These are phyloP conservation scores for Wickerhamiella sorbophila DNA, from an alignment of 805 yeast species.

Conservation along the genomic window DNA sequence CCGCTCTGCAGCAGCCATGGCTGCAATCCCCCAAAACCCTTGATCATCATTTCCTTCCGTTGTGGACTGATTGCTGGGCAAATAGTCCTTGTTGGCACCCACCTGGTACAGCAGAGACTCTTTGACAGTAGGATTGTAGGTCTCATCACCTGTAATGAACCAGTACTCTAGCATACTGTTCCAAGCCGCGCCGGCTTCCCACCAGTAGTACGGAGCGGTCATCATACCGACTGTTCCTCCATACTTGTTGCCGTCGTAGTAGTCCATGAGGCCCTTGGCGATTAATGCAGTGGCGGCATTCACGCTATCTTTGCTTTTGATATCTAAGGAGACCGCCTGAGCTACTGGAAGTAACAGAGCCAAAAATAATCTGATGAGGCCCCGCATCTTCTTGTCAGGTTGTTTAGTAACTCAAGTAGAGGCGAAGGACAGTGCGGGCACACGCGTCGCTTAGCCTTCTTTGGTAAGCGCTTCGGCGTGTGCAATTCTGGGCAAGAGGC, in stretches of 20 bases:
- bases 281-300: conserved; percentile 42
- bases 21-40: conserved; percentile 85
- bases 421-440: no score
- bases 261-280: conserved; percentile 63
- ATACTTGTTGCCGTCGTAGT: conserved; percentile 49
- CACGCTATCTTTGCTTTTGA: conserved; percentile 14
- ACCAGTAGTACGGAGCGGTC: conserved; percentile 69
- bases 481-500: no score
- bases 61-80: conserved; percentile 67
- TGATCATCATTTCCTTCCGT: conserved; percentile 92
- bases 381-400: not conserved
- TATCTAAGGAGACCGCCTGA: conserved; percentile 11
- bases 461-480: no score
- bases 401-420: not conserved
- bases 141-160: conserved; percentile 51
- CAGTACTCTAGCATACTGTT: conserved; percentile 60
- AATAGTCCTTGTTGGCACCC: conserved; percentile 49
- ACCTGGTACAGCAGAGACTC: conserved; percentile 53
- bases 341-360: not conserved
- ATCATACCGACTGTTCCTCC: conserved; percentile 69
- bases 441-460: no score
- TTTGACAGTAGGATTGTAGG: conserved; percentile 42
- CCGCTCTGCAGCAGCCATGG: conserved; percentile 70
- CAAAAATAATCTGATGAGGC: not conserved
- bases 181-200: conserved; percentile 79